A percentile compares a stretch with the other conserved stretches of the same genome.
Conservation (phyloP, 2,329 filamentous ascomycete species). For the Zopfia rhizophila region DNA sequence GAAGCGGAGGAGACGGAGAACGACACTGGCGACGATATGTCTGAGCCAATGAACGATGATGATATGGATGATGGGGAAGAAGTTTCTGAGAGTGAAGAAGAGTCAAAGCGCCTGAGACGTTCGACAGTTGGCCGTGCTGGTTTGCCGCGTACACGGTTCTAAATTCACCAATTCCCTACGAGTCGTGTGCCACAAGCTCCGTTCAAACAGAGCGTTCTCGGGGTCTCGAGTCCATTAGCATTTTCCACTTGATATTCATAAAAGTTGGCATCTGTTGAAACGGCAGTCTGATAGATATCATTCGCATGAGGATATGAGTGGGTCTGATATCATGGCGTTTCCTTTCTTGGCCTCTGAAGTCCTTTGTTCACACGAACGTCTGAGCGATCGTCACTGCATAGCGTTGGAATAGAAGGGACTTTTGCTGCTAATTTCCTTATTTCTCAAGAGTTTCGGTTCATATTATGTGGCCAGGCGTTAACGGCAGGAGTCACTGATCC, state of each 20-base stretch:
- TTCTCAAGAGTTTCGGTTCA: neutral
- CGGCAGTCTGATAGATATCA: slow-evolving; percentile 29
- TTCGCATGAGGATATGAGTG: slow-evolving; percentile 46
- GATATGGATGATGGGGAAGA: slow-evolving; percentile 56
- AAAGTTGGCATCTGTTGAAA: slow-evolving; percentile 15
- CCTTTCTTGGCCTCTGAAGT: slow-evolving; percentile 5
- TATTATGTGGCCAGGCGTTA: neutral
- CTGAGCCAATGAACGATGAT: slow-evolving; percentile 58
- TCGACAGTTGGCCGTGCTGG: slow-evolving; percentile 47
- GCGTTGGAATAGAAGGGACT: slow-evolving; percentile 20
- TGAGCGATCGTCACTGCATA: slow-evolving; percentile 24
- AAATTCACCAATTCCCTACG: neutral
- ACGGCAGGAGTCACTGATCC: neutral
- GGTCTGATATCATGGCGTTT: slow-evolving; percentile 33
- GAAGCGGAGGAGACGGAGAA: slow-evolving; percentile 62
- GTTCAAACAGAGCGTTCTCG: too few relatives aligned
- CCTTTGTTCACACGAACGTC: slow-evolving; percentile 3
- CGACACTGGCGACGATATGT: slow-evolving; percentile 58
- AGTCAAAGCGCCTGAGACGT: slow-evolving; percentile 43
- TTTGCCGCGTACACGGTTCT: slow-evolving; percentile 38
- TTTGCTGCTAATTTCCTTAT: slow-evolving; percentile 2
- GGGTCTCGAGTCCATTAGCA: too few relatives aligned
- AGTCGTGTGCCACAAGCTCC: neutral
- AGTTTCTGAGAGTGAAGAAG: slow-evolving; percentile 57
- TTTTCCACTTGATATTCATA: too few relatives aligned